These are phyloP conservation scores for Podaxis rugospora DNA, from an alignment of 768 basidiomycete genomes.

Conservation along the genomic window DNA sequence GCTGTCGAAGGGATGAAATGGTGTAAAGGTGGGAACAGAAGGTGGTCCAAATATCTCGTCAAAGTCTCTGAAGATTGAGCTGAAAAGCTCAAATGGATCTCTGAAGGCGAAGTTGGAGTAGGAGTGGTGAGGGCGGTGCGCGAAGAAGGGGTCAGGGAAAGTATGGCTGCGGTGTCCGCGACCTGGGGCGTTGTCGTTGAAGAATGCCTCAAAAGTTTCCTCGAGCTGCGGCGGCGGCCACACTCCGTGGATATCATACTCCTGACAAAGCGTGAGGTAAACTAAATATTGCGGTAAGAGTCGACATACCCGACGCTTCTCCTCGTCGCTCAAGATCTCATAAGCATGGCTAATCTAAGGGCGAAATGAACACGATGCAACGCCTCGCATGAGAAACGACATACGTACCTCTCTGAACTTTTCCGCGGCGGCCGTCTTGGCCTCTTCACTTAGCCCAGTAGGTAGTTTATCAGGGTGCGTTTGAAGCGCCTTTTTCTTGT, in stretches of 20 bases:
- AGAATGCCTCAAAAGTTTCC: slow-evolving; percentile 12
- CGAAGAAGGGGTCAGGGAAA: slow-evolving; percentile 41
- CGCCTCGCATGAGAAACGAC: not conserved
- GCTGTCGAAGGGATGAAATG: not conserved
- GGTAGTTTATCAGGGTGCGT: slow-evolving; percentile 74
- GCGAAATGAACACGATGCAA: not conserved
- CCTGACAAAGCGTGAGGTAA: slow-evolving; percentile 26
- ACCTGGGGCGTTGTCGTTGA: not conserved
- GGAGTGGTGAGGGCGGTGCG: slow-evolving; percentile 20
- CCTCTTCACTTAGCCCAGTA: slow-evolving; percentile 42
- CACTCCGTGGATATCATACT: slow-evolving; percentile 66
- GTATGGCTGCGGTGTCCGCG: slow-evolving; percentile 25
- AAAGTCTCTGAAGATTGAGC: slow-evolving; percentile 58
- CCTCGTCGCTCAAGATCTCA: slow-evolving; percentile 61
- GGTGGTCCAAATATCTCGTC: slow-evolving; percentile 20
- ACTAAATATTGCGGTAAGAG: not conserved
- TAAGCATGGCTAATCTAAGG: slow-evolving; percentile 72
- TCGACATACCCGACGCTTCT: slow-evolving; percentile 48
- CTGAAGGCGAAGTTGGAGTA: slow-evolving; percentile 49
- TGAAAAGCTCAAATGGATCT: slow-evolving; percentile 73
- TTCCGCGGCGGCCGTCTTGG: slow-evolving; percentile 57
- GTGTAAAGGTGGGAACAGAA: slow-evolving; percentile 9
- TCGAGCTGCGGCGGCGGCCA: slow-evolving; percentile 63
- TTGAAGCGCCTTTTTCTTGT: slow-evolving; percentile 61
- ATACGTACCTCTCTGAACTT: slow-evolving; percentile 35